phyloP scores from a whole-genome alignment of 2,329 filamentous ascomycete genomes.

The Periglandula ipomoeae region DNA sequence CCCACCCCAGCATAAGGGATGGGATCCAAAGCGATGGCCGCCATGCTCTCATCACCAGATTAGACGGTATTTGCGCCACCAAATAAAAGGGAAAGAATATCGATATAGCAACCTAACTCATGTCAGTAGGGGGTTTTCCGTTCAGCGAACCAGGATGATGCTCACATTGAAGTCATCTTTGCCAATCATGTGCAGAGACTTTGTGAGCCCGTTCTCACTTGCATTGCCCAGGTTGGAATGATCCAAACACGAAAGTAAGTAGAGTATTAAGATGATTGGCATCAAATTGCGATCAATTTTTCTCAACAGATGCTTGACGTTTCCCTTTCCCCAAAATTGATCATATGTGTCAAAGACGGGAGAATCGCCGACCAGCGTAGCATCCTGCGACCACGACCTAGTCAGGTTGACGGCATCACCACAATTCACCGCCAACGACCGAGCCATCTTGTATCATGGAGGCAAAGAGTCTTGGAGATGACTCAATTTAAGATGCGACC shows the following conservation, averaged over 20 bases:
- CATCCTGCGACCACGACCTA: conserved; percentile 1
- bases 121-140: neutral
- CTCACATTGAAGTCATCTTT: conserved; percentile 25
- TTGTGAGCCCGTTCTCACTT: conserved; percentile 43
- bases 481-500: neutral
- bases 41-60: conserved; percentile 45
- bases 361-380: neutral
- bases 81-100: conserved; percentile 47
- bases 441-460: conserved; percentile 2
- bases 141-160: neutral
- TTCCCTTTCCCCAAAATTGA: conserved; percentile 22
- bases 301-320: conserved; percentile 41
- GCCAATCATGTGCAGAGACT: conserved; percentile 21
- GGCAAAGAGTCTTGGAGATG: neutral
- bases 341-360: conserved; percentile 4
- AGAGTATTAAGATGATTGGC: conserved; percentile 50
- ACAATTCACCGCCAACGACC: neutral
- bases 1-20: conserved; percentile 45
- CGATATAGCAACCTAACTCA: conserved; percentile 31
- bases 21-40: conserved; percentile 44
- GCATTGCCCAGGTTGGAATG: conserved; percentile 44
- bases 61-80: conserved; percentile 44
- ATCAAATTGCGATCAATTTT: conserved; percentile 47
- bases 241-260: conserved; percentile 44
- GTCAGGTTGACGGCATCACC: neutral